A percentile compares a stretch with the other conserved stretches of the same genome.
phyloP scores from a whole-genome alignment of 1,139 yeast genomes.

The Geotrichum carabidarum region DNA sequence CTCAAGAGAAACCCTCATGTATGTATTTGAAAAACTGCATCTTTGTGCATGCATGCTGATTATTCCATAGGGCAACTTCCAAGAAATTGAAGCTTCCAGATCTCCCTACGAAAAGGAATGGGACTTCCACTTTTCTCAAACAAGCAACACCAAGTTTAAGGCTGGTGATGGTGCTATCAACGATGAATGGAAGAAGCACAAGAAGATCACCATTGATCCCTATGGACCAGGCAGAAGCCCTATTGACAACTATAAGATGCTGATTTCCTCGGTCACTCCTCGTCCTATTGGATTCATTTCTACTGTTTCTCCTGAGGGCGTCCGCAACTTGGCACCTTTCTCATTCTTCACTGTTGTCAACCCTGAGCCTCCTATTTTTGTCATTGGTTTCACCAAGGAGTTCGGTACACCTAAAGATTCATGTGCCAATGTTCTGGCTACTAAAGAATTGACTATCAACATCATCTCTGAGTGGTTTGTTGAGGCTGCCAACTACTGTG shows the following conservation, averaged over 20 bases:
- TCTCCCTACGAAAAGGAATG: conserved; percentile 31
- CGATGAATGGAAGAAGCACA: conserved; percentile 39
- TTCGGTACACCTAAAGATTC: conserved; percentile 47
- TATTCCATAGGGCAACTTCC: conserved; percentile 28
- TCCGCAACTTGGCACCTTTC: conserved; percentile 53
- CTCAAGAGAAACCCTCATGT: conserved; percentile 24
- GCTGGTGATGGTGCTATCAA: conserved; percentile 48
- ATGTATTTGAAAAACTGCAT: conserved; percentile 2
- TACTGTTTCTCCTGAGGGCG: conserved; percentile 44
- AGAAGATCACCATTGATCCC: conserved; percentile 50
- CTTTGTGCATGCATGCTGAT: background rate
- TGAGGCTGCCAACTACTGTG: conserved; percentile 57
- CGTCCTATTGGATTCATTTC: conserved; percentile 58
- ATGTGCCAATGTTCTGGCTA: conserved; percentile 45
- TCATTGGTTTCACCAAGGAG: conserved; percentile 46
- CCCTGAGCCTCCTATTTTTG: conserved; percentile 57
- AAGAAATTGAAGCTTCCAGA: conserved; percentile 33
- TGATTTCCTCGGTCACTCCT: conserved; percentile 51
- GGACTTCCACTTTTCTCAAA: conserved; percentile 24
- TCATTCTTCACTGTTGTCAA: conserved; percentile 50
- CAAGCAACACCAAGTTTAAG: conserved; percentile 39
- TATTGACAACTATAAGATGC: conserved; percentile 47
- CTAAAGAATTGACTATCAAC: conserved; percentile 54
- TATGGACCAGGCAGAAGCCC: conserved; percentile 42
- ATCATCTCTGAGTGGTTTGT: conserved; percentile 59